Percentiles rank a stretch among this genome's conserved stretches.
Conservation (phyloP, 805 yeast species). For the Monosporozyma aerobia region DNA sequence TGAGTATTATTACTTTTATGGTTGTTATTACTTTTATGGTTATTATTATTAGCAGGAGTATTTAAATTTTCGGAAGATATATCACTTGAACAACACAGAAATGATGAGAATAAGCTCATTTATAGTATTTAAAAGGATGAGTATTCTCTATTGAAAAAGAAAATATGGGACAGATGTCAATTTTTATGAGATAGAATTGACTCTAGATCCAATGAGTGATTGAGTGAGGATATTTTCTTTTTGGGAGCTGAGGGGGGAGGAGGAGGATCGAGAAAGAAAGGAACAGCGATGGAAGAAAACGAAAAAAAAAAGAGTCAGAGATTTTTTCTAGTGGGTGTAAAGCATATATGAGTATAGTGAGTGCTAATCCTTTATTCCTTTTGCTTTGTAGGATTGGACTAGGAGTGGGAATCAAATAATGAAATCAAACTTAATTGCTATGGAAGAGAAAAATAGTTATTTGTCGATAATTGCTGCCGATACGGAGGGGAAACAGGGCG, state of each 20-base stretch:
- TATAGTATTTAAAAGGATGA: slow-evolving; percentile 1
- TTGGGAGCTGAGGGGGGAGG: not conserved
- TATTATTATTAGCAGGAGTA: slow-evolving; percentile 5
- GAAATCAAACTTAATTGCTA: no score
- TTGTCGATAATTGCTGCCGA: no score
- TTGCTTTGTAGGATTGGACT: no score
- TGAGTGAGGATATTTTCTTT: no score
- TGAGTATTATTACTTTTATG: not conserved
- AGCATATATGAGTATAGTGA: no score
- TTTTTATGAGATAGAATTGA: not conserved
- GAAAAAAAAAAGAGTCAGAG: no score
- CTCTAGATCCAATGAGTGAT: no score
- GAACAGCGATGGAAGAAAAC: not conserved
- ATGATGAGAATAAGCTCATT: slow-evolving; percentile 32
- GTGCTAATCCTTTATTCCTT: no score
- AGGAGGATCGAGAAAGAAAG: not conserved
- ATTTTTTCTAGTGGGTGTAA: no score
- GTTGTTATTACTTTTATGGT: not conserved
- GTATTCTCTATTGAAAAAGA: not conserved
- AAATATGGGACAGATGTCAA: not conserved
- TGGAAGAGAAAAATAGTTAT: no score
- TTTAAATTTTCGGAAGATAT: slow-evolving; percentile 5
- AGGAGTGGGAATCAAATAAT: no score
- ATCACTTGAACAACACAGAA: slow-evolving; percentile 29
- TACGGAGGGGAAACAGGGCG: no score